These are phyloP conservation scores for Cyamopsis tetragonoloba DNA, from an alignment of 306 rosid species.

Conservation along the genomic window DNA sequence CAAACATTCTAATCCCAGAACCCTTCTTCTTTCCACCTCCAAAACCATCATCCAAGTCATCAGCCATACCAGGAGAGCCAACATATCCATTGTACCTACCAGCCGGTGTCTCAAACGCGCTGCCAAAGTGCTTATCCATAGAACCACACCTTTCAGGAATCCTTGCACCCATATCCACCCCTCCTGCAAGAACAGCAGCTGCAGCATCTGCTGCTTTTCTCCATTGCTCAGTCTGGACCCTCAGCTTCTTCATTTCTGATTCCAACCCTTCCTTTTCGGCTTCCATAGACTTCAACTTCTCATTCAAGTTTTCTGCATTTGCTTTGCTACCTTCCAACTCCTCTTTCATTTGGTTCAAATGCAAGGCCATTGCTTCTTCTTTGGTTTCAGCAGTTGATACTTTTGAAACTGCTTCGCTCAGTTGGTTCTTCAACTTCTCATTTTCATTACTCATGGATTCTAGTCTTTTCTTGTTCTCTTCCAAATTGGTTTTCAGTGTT, in stretches of 20 bases:
- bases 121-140: constrained; percentile 76
- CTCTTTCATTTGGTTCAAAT: constrained; percentile 40
- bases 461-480: constrained; percentile 50
- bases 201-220: constrained; percentile 93
- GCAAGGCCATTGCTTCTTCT: constrained; percentile 44
- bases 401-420: constrained; percentile 42
- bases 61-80: constrained; percentile 61
- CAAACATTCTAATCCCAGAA: constrained; percentile 76
- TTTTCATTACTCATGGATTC: constrained; percentile 38
- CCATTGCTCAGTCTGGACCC: constrained; percentile 90
- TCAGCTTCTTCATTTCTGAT: constrained; percentile 74
- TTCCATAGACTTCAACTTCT: constrained; percentile 50
- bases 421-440: constrained; percentile 49
- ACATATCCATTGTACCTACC: constrained; percentile 63
- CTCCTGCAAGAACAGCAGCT: constrained; percentile 78
- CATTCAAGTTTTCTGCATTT: constrained; percentile 37
- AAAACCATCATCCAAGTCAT: constrained; percentile 62
- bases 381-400: constrained; percentile 42
- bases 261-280: constrained; percentile 58
- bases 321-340: constrained; percentile 53
- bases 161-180: constrained; percentile 57
- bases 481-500: constrained; percentile 42
- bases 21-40: constrained; percentile 70
- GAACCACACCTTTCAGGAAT: constrained; percentile 77
- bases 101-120: constrained; percentile 51